Conservation (phyloP, 768 basidiomycete genomes). For the Macrocybe gigantea region DNA sequence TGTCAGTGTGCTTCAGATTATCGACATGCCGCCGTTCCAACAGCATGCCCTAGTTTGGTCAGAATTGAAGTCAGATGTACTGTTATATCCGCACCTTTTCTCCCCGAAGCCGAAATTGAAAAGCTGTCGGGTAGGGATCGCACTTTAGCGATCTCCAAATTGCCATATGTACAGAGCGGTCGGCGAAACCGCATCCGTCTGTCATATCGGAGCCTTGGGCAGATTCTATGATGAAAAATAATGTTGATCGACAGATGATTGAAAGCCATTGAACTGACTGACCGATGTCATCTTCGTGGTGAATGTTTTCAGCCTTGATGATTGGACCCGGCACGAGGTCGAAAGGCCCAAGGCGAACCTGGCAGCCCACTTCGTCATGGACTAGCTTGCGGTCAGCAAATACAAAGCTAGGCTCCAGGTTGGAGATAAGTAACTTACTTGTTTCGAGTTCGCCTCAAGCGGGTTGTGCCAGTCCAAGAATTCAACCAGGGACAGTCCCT, state of each 20-base stretch:
- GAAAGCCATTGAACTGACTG: slow-evolving; percentile 9
- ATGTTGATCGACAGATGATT: not conserved
- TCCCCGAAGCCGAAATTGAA: slow-evolving; percentile 46
- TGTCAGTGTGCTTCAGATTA: no score
- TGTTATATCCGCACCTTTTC: slow-evolving; percentile 29
- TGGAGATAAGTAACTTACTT: slow-evolving; percentile 31
- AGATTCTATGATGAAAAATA: slow-evolving; percentile 17
- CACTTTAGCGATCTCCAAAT: slow-evolving; percentile 28
- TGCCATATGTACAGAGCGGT: slow-evolving; percentile 26
- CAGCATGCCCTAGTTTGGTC: slow-evolving; percentile 27
- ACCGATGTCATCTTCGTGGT: slow-evolving; percentile 44
- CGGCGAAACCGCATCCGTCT: slow-evolving; percentile 48
- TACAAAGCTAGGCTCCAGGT: not conserved
- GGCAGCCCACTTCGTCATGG: slow-evolving; percentile 61
- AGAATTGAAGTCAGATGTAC: not conserved
- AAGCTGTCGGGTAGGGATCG: slow-evolving; percentile 35
- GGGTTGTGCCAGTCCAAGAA: slow-evolving; percentile 57
- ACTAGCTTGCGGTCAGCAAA: slow-evolving; percentile 24
- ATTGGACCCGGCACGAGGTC: slow-evolving; percentile 54
- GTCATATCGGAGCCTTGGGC: slow-evolving; percentile 40
- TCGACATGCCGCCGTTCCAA: slow-evolving; percentile 5
- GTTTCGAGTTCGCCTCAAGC: slow-evolving; percentile 34
- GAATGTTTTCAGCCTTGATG: slow-evolving; percentile 31
- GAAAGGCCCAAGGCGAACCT: slow-evolving; percentile 58
- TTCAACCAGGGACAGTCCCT: slow-evolving; percentile 28